A percentile compares a stretch with the other conserved stretches of the same genome.
Conservation (phyloP, 371 early-diverging fungal species). For the Parasitella parasitica region DNA sequence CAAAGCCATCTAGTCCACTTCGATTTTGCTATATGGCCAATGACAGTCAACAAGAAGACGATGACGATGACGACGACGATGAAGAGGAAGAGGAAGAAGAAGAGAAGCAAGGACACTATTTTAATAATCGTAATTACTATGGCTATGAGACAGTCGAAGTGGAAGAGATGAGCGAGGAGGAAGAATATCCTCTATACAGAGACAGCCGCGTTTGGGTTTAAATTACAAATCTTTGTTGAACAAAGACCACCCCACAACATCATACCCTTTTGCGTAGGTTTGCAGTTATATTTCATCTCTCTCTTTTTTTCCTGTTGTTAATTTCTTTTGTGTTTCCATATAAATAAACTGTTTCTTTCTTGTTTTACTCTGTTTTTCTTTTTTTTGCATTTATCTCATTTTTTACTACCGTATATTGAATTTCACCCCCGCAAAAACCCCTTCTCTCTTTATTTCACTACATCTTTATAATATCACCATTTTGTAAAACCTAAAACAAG, state of each 20-base stretch:
- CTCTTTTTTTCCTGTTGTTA: not conserved
- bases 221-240: conserved; percentile 1
- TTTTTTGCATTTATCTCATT: too few relatives aligned
- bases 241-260: not conserved
- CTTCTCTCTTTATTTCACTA: not conserved
- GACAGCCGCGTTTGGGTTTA: conserved; percentile 25
- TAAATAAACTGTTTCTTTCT: not conserved
- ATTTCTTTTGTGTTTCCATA: not conserved
- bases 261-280: not conserved
- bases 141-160: conserved; percentile 29
- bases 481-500: conserved; percentile 1
- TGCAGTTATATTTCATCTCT: not conserved
- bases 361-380: conserved; percentile 1
- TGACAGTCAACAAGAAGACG: conserved; percentile 24
- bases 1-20: conserved; percentile 51
- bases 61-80: conserved; percentile 7
- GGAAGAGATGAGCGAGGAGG: conserved; percentile 26
- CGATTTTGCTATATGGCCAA: conserved; percentile 32
- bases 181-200: conserved; percentile 9
- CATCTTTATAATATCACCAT: not conserved
- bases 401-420: not conserved
- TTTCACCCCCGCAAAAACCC: not conserved
- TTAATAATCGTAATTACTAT: not conserved
- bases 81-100: conserved; percentile 3
- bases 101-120: not conserved